Evolutionary conservation across 202 grass and related monocot genomes (phyloP), one percentile per base, ranked within the genome.

Genomic region (Schoenoplectus triqueter): DNA sequence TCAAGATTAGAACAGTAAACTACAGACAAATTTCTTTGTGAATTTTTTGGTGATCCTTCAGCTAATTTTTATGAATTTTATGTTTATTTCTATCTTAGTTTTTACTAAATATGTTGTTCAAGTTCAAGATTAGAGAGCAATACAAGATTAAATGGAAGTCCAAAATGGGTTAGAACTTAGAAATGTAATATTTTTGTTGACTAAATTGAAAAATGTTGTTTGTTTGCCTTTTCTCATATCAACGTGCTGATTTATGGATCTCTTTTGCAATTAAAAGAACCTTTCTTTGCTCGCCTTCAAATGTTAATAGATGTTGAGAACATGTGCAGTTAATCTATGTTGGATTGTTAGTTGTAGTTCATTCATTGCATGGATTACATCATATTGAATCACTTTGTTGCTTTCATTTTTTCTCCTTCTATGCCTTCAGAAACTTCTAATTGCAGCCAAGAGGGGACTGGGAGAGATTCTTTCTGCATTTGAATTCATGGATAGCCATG

Each of bases 391-490:
- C 17, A 84, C 19, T 39, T 68, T 49, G 14, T 45, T 74, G 40
- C 59, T 67, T 82, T 82, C 21, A 50, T 82, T 19, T 19, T 51
- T 48, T 17, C 92, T 85, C n/a, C 68, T 68, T 83, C 69, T 61
- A 61, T 94, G 80, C 81, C 55, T 64, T 15, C 90, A 98, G 95
- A 98, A 92, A 90, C 92, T 98, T 86, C 63, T 98, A 42, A 74
- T 95, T 59, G 90, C 89, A 85, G 95, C 95, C 48, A 93, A 84
- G 86, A 93, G 93, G 78, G 89, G 73, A 85, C 80, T 98, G 84
- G 91, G 95, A 88, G 91, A 94, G 78, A 93, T 95, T 88, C 72
- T 98, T 64, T 95, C 93, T 88, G 95, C 95, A 84, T 98, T 98
- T 89, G 95, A 98, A 84, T 98, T 98, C 90, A 95, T 98, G 91